phyloP scores from a whole-genome alignment of 306 rosid genomes.

The barrel medic (Medicago truncatula) region MtrunA17r5.0-ANR NC_053046.1:19224501-19225000 shows the following conservation, averaged over 20 bases:
- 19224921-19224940: conserved; percentile 8
- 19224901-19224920: conserved; percentile 21
- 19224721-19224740: background rate
- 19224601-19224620: no score
- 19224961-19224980: conserved; percentile 40
- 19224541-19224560: no score
- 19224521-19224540: no score
- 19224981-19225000: conserved; percentile 46
- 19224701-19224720: no score
- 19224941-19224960: conserved; percentile 33
- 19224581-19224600: no score
- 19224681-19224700: no score
- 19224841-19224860: background rate
- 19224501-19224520: no score
- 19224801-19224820: conserved; percentile 6
- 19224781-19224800: background rate
- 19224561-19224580: no score
- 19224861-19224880: conserved; percentile 14
- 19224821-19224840: conserved; percentile 35
- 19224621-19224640: no score
- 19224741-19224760: background rate
- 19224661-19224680: no score
- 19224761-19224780: conserved; percentile 6
- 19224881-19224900: conserved; percentile 21
- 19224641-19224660: no score